Evolutionary conservation across 2,329 filamentous ascomycete genomes (phyloP).

Genomic region (Xylariaceae sp.): DNA sequence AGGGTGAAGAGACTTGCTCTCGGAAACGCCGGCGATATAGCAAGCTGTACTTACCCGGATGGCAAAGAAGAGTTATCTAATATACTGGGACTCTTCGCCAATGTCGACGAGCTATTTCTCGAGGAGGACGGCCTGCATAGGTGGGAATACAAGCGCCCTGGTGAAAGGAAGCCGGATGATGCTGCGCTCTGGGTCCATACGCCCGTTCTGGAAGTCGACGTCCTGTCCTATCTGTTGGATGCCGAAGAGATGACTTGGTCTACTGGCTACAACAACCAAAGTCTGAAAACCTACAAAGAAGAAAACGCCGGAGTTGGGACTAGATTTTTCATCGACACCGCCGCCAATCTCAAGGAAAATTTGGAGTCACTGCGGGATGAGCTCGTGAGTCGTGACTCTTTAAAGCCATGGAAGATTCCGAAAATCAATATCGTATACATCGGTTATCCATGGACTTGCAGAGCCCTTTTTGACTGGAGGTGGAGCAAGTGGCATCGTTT

Average conservation of each 20-base stretch:
- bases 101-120: conserved; percentile 13
- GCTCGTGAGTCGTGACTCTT: neutral
- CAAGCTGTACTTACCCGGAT: neutral
- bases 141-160: neutral
- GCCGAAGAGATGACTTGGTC: neutral
- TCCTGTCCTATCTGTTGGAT: neutral
- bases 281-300: conserved; percentile 4
- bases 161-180: neutral
- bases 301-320: conserved; percentile 7
- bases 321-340: conserved; percentile 7
- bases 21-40: neutral
- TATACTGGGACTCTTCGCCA: conserved; percentile 7
- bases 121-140: neutral
- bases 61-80: neutral
- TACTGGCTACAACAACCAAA: neutral
- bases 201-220: conserved; percentile 5
- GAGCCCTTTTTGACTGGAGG: conserved; percentile 1
- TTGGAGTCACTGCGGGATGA: neutral
- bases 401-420: conserved; percentile 7
- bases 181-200: conserved; percentile 5
- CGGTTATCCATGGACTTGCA: neutral
- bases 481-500: conserved; percentile 5
- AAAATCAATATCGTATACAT: conserved; percentile 11
- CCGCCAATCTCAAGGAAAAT: neutral
- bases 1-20: conserved; percentile 18